Percentiles rank a stretch among this genome's conserved stretches.
These are phyloP conservation scores for Lophiotrema nucula DNA, from an alignment of 495 filamentous ascomycete genomes.

Conservation along the genomic window DNA sequence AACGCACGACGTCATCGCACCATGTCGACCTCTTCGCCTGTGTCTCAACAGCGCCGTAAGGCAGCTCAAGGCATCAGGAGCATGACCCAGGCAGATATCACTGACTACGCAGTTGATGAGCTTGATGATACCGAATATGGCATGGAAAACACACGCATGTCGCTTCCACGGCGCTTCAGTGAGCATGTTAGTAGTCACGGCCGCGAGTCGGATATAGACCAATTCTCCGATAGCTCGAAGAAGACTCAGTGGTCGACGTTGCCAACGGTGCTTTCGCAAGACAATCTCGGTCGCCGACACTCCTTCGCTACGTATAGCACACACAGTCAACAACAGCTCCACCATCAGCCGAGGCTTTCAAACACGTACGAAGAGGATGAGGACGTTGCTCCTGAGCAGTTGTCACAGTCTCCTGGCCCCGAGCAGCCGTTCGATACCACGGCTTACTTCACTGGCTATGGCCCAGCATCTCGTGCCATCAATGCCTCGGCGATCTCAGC, in stretches of 20 bases:
- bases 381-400: not conserved
- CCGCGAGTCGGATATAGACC: slow-evolving; percentile 4
- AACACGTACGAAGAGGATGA: slow-evolving; percentile 29
- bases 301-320: slow-evolving; percentile 83
- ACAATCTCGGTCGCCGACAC: slow-evolving; percentile 85
- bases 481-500: slow-evolving; percentile 26
- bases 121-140: slow-evolving; percentile 17
- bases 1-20: slow-evolving; percentile 31
- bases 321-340: not conserved
- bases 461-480: slow-evolving; percentile 20
- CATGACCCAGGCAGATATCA: not conserved
- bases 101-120: slow-evolving; percentile 32
- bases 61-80: not conserved
- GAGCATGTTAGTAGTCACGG: slow-evolving; percentile 14
- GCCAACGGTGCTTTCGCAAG: not conserved
- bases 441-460: slow-evolving; percentile 30
- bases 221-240: slow-evolving; percentile 18
- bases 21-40: slow-evolving; percentile 20
- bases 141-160: not conserved
- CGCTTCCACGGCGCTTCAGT: slow-evolving; percentile 27
- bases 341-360: not conserved
- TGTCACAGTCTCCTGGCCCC: not conserved
- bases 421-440: slow-evolving; percentile 12
- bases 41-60: slow-evolving; percentile 1
- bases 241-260: slow-evolving; percentile 81